Evolutionary conservation across 2,329 filamentous ascomycete species (phyloP).

Genomic region (Xylariales sp.): DNA sequence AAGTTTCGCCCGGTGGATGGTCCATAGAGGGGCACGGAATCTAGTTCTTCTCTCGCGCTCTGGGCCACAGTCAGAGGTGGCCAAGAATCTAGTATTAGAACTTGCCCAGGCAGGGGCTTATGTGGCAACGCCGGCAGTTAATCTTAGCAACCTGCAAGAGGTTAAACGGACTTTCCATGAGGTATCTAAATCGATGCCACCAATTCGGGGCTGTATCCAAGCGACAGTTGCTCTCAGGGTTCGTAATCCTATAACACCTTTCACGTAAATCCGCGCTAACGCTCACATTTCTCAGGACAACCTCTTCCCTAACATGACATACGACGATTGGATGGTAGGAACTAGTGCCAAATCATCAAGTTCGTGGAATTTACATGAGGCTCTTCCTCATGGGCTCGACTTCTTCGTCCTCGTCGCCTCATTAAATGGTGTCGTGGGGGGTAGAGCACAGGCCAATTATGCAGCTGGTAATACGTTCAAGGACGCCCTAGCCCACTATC

Average conservation of each 20-base stretch:
- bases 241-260: no score
- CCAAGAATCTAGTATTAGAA: no score
- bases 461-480: conserved; percentile 53
- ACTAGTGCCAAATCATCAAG: background rate
- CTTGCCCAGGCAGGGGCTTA: no score
- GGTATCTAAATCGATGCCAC: no score
- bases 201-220: background rate
- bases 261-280: no score
- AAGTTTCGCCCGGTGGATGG: no score
- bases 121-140: no score
- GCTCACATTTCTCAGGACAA: background rate
- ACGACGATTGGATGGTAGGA: background rate
- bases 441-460: conserved; percentile 53
- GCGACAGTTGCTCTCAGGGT: background rate
- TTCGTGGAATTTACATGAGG: conserved; percentile 9
- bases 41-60: no score
- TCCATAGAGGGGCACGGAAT: no score
- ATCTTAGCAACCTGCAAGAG: no score
- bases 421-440: conserved; percentile 51
- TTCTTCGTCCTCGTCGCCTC: conserved; percentile 57
- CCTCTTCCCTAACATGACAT: conserved; percentile 3
- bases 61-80: no score
- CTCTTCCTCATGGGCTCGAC: conserved; percentile 39
- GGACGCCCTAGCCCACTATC: conserved; percentile 39
- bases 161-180: no score